These are phyloP conservation scores for Solanum chacoense DNA, from an alignment of 305 asterid genomes.

Conservation along the genomic window DNA sequence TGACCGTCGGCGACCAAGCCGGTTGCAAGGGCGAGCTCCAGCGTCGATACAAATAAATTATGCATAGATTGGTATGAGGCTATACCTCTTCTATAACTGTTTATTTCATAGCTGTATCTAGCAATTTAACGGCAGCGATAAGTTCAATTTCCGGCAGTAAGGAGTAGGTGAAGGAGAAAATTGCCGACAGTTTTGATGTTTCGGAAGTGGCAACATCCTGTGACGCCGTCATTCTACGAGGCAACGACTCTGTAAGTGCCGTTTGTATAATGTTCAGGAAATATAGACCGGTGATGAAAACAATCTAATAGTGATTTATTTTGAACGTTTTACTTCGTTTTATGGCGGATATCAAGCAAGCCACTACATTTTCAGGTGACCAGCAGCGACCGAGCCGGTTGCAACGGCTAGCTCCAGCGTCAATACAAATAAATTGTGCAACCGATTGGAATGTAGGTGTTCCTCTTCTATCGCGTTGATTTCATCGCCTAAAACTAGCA, in stretches of 20 bases:
- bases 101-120: slow-evolving; percentile 39
- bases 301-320: not conserved
- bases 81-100: slow-evolving; percentile 61
- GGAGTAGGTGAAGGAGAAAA: slow-evolving; percentile 12
- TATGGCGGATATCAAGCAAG: not conserved
- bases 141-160: not conserved
- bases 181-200: not conserved
- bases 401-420: slow-evolving; percentile 60
- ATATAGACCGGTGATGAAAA: not conserved
- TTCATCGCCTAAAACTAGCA: slow-evolving; percentile 32
- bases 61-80: slow-evolving; percentile 58
- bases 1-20: slow-evolving; percentile 34
- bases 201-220: not conserved
- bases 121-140: slow-evolving; percentile 18
- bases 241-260: not conserved
- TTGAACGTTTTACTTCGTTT: not conserved
- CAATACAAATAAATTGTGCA: slow-evolving; percentile 41
- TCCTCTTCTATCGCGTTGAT: slow-evolving; percentile 62
- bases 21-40: slow-evolving; percentile 33
- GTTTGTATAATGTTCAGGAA: not conserved
- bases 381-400: slow-evolving; percentile 45
- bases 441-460: slow-evolving; percentile 69
- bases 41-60: slow-evolving; percentile 52
- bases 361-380: not conserved
- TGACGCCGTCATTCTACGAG: not conserved